phyloP scores from a whole-genome alignment of 805 yeast genomes.

The Saccharomycopsis fodiens region DNA sequence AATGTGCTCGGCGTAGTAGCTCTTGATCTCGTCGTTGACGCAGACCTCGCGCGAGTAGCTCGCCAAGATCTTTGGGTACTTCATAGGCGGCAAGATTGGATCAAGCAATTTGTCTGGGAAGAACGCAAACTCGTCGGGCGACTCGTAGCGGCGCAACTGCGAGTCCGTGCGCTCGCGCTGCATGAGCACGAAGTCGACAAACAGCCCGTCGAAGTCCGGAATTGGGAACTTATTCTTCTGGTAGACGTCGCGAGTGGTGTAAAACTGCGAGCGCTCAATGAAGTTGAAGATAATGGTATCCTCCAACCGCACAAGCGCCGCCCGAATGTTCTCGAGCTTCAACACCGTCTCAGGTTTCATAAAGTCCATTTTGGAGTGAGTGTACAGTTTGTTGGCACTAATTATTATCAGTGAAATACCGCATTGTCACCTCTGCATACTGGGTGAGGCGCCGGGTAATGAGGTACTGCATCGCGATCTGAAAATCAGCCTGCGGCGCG shows the following conservation, averaged over 20 bases:
- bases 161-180: slow-evolving; percentile 72
- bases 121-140: slow-evolving; percentile 92
- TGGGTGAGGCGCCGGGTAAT: too few relatives aligned
- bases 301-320: slow-evolving; percentile 85
- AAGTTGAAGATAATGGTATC: slow-evolving; percentile 90
- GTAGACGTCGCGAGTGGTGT: slow-evolving; percentile 68
- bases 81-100: slow-evolving; percentile 71
- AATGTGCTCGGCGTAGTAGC: slow-evolving; percentile 62
- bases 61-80: slow-evolving; percentile 76
- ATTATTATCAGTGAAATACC: too few relatives aligned
- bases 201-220: slow-evolving; percentile 68
- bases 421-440: too few relatives aligned
- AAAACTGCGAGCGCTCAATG: slow-evolving; percentile 89
- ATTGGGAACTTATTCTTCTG: slow-evolving; percentile 46
- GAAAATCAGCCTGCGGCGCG: too few relatives aligned
- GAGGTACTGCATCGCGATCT: too few relatives aligned
- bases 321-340: slow-evolving; percentile 74
- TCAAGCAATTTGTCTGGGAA: slow-evolving; percentile 60
- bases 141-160: slow-evolving; percentile 81
- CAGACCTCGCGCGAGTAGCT: slow-evolving; percentile 65
- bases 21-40: slow-evolving; percentile 62
- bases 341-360: slow-evolving; percentile 75
- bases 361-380: slow-evolving; percentile 57
- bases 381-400: too few relatives aligned
- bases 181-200: slow-evolving; percentile 76